Conservation (phyloP, 2,329 filamentous ascomycete species). For the Xylariaceae sp. region DNA sequence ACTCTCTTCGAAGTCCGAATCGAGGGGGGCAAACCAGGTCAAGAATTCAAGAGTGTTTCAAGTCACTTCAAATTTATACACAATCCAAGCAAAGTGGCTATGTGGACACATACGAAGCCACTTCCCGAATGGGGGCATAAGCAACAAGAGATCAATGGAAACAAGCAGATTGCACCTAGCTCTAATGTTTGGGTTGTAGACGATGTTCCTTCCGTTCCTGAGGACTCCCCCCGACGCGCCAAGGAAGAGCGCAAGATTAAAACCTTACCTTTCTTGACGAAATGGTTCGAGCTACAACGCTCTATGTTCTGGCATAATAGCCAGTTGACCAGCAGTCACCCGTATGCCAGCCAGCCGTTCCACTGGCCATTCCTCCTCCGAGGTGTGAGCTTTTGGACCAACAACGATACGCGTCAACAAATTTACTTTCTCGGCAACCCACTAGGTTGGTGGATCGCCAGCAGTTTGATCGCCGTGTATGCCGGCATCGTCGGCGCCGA, state of each 20-base stretch:
- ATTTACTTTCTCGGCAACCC: slow-evolving; percentile 99
- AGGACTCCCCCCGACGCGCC: slow-evolving; percentile 66
- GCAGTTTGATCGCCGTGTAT: slow-evolving; percentile 87
- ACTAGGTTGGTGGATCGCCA: slow-evolving; percentile 94
- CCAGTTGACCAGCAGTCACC: slow-evolving; percentile 92
- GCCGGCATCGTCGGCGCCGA: slow-evolving; percentile 88
- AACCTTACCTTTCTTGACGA: slow-evolving; percentile 79
- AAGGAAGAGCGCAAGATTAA: slow-evolving; percentile 78
- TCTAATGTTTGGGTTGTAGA: slow-evolving; percentile 96
- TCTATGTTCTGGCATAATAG: slow-evolving; percentile 99
- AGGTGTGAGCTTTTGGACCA: slow-evolving; percentile 98
- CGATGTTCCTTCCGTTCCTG: slow-evolving; percentile 75
- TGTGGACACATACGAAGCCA: slow-evolving; percentile 96
- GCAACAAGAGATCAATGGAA: slow-evolving; percentile 98
- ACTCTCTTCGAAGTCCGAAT: slow-evolving; percentile 90
- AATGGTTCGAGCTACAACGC: slow-evolving; percentile 94
- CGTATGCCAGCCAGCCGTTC: slow-evolving; percentile 90
- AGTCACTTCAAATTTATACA: slow-evolving; percentile 96
- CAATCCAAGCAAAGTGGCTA: slow-evolving; percentile 89
- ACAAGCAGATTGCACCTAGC: slow-evolving; percentile 86
- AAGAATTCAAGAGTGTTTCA: slow-evolving; percentile 85
- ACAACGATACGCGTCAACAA: slow-evolving; percentile 89
- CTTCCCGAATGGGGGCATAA: slow-evolving; percentile 97
- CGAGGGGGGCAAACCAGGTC: slow-evolving; percentile 73
- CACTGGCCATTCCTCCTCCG: slow-evolving; percentile 97